phyloP scores from a whole-genome alignment of 2,329 filamentous ascomycete genomes.

The Alternaria rosae region DNA sequence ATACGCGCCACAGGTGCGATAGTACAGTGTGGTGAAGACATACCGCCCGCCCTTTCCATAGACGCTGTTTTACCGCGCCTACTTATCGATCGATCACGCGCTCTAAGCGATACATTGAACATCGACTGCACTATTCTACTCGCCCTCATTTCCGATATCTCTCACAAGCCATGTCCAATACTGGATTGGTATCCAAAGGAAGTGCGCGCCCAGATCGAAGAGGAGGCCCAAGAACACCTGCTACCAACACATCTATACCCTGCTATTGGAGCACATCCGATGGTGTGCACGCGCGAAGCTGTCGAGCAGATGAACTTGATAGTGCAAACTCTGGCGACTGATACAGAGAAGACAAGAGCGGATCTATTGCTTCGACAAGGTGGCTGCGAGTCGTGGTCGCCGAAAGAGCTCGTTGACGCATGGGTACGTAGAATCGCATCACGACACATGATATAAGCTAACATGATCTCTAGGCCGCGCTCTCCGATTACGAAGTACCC shows the following conservation, averaged over 20 bases:
- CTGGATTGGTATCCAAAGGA: slow-evolving; percentile 64
- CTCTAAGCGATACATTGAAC: slow-evolving; percentile 59
- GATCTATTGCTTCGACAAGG: slow-evolving; percentile 64
- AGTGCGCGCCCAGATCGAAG: slow-evolving; percentile 69
- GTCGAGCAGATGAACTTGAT: slow-evolving; percentile 65
- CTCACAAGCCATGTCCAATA: slow-evolving; percentile 61
- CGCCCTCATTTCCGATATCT: slow-evolving; percentile 76
- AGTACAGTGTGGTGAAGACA: slow-evolving; percentile 41
- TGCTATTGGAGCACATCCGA: slow-evolving; percentile 60
- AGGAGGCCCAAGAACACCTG: slow-evolving; percentile 68
- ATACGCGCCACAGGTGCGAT: slow-evolving; percentile 61
- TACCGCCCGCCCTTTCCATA: slow-evolving; percentile 34
- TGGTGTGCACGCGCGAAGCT: slow-evolving; percentile 73
- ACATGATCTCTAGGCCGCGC: slow-evolving; percentile 10
- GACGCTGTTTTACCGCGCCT: slow-evolving; percentile 41
- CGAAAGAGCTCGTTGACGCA: slow-evolving; percentile 23
- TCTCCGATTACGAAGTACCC: slow-evolving; percentile 65
- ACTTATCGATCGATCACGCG: slow-evolving; percentile 48
- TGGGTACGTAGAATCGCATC: slow-evolving; percentile 23
- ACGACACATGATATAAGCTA: neutral
- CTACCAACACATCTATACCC: slow-evolving; percentile 69
- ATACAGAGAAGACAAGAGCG: slow-evolving; percentile 61
- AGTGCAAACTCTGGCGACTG: slow-evolving; percentile 49
- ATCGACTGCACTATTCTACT: slow-evolving; percentile 75
- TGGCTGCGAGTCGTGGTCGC: slow-evolving; percentile 14